Base-by-base conservation (phyloP, 2,329 filamentous ascomycete species). In the Ambrosiella xylebori region DNA sequence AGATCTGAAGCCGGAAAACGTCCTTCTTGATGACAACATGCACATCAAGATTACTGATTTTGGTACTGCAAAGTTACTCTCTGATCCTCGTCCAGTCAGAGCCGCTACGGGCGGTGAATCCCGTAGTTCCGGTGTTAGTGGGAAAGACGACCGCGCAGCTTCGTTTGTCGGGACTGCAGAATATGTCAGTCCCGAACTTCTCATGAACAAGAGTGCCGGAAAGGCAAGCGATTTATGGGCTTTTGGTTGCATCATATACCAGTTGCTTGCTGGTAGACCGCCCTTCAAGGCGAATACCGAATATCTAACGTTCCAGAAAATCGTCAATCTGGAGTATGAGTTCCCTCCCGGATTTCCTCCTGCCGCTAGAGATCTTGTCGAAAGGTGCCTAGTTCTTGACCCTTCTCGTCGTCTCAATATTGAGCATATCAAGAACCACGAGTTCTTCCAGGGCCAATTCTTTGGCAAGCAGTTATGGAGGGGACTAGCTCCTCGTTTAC, bases 21-120 rank as follows among this genome's bases (percentile, higher is more conserved):
- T 98, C 3, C 78, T 98, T 6, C 76, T 98, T 41, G 93, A 98
- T 68, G 86, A 90, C 63, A 85, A 95, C 66, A 94, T 96, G 86
- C 88, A 97, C 66, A 84, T 97, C 71, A 98, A 98, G 69, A 96
- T 98, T 63, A 98, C 93, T 7, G 93, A 98, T 70, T 98, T 98
- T 67, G 93, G 93, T 47, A 98, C 93, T 0, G 93, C 93, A n/a
- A 97, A 96, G 69, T 81, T 98, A 62, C 74, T 98, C 51, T 13
- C 47, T 12, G 57, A 58, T 39, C 53, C 56, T 8, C 52, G 56
- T 12, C 38, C 50, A 15, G 13, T 51, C 12, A 36, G 50, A 6
- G 39, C 41, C 15, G 38, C n/a, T 40, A 45, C 50, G 11, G 47
- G 35, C 7, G n/a, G 12, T 13, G 52, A 54, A 27, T 19, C n/a